Evolutionary conservation across 164 flowering plant species (phyloP), one percentile per base, ranked within the genome.

Genomic region (Nelumbo lutea): DNA sequence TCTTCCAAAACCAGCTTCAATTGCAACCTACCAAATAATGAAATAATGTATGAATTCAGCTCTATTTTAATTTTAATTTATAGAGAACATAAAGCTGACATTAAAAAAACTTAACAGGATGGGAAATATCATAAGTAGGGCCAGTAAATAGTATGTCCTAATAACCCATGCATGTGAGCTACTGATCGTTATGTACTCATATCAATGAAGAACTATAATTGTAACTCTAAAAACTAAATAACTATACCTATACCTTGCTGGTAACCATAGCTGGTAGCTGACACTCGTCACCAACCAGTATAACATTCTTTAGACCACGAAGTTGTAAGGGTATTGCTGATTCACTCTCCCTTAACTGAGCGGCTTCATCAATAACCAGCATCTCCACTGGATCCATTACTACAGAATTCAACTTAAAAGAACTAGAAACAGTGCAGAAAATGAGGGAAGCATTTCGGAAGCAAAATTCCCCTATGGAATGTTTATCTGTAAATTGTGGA

Each of bases 311-410:
- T 38, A 87, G 47, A 39, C 84, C 83, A 1, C 64, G n/a, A 45
- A 85, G 74, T 61, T 78, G 87, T 40, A 85, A 63, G 0, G 91
- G 88, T 6, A 87, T 83, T 3, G 66, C 39, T 9, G 91, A 83
- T 63, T 87, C 89, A 68, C 83, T 81, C 66, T 87, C 89, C 67
- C 78, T 85, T 7, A 87, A 62, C 64, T 84, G 87, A 2, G 88
- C 85, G 9, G 86, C 91, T 78, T 85, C 91, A 64, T 87, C 89
- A 58, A 87, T 75, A 9, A 87, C 69, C 53, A 83, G 63, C 62
- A 81, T 53, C 38, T 79, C 48, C 27, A 84, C 11, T 1, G 75
- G 77, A 4, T 27, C 6, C 70, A 59, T 70, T 9, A 39, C 73
- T 47, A 55, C 68, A 1, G 41, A 27, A 42, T 69, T 76, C 59